Evolutionary conservation across 176 grass and related monocot genomes (phyloP).

Genomic region (Alloteropsis semialata): DNA sequence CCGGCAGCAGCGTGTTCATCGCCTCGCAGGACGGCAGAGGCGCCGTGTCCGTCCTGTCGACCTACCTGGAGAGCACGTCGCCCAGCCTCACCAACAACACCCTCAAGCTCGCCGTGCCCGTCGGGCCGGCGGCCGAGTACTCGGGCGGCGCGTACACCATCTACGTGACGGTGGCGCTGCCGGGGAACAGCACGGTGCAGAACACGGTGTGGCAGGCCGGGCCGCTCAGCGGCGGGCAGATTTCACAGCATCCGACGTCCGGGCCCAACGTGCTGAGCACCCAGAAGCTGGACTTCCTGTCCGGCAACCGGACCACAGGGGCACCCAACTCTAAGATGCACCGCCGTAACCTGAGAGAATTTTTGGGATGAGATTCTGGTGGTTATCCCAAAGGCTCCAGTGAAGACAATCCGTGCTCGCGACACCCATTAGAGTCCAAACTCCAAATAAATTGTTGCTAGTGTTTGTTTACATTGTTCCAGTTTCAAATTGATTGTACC

Average conservation of each 20-base stretch:
- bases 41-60: slow-evolving; percentile 35
- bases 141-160: slow-evolving; percentile 53
- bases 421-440: no score
- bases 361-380: neutral
- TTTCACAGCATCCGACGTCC: slow-evolving; percentile 12
- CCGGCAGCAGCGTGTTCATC: slow-evolving; percentile 56
- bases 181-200: slow-evolving; percentile 43
- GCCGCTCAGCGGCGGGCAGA: slow-evolving; percentile 2
- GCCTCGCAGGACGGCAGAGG: slow-evolving; percentile 34
- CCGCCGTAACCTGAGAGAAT: slow-evolving; percentile 12
- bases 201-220: slow-evolving; percentile 79
- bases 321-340: neutral
- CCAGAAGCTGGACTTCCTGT: slow-evolving; percentile 45
- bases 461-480: neutral
- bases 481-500: neutral
- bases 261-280: slow-evolving; percentile 18
- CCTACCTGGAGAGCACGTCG: neutral
- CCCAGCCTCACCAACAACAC: slow-evolving; percentile 36
- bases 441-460: neutral
- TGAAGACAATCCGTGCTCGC: no score
- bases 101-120: slow-evolving; percentile 54
- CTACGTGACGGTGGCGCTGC: slow-evolving; percentile 59
- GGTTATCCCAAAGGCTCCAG: no score
- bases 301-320: slow-evolving; percentile 20
- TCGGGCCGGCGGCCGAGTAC: slow-evolving; percentile 46